phyloP scores from a whole-genome alignment of 345 rosid species.

The Cardamine occulta region DNA sequence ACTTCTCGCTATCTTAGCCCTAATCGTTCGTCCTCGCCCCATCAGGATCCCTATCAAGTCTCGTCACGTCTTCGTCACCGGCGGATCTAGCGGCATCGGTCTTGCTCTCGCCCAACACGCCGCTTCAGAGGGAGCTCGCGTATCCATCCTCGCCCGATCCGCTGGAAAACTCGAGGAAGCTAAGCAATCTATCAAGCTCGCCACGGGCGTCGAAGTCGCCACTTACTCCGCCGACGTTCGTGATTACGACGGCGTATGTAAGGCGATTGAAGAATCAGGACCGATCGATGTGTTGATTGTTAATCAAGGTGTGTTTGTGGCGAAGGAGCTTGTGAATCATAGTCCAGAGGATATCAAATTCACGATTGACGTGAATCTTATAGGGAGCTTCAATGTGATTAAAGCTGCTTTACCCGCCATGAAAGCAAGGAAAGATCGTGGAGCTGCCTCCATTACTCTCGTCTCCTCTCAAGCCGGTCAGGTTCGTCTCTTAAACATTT shows the following conservation, averaged over 20 bases:
- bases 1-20: constrained; percentile 51
- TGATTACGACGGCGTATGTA: constrained; percentile 60
- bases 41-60: constrained; percentile 63
- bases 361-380: constrained; percentile 78
- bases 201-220: constrained; percentile 76
- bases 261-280: constrained; percentile 61
- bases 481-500: constrained; percentile 47
- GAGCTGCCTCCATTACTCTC: constrained; percentile 69
- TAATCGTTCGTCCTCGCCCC: constrained; percentile 64
- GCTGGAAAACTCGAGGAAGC: constrained; percentile 68
- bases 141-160: constrained; percentile 79
- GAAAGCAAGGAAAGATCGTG: constrained; percentile 57
- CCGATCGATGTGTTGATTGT: constrained; percentile 77
- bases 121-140: constrained; percentile 70
- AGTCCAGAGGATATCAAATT: constrained; percentile 69
- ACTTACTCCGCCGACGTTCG: constrained; percentile 76
- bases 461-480: constrained; percentile 93
- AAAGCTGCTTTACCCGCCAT: constrained; percentile 83
- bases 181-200: constrained; percentile 54
- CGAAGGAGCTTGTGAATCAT: constrained; percentile 66
- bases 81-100: constrained; percentile 93
- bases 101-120: constrained; percentile 78
- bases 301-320: constrained; percentile 74
- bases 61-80: constrained; percentile 88
- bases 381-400: constrained; percentile 80